phyloP scores from a whole-genome alignment of 2,329 filamentous ascomycete species.

The Arthrobotrys sphaeroides region DNA sequence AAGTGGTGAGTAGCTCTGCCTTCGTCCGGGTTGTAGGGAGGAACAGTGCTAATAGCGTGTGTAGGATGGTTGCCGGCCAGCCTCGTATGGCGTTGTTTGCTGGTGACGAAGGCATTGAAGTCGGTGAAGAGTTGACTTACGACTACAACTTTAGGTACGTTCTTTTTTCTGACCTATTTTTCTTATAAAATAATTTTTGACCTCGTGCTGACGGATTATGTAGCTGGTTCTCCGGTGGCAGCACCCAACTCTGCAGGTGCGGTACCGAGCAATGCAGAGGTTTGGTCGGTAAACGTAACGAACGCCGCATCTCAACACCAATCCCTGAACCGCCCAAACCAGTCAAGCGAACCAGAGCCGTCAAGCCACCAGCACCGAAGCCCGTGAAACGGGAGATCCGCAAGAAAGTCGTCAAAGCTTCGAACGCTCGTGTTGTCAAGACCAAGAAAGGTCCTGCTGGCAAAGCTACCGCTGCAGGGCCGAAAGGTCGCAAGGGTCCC shows the following conservation, averaged over 20 bases:
- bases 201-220: constrained; percentile 35
- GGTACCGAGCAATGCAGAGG: constrained; percentile 71
- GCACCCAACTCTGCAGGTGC: constrained; percentile 72
- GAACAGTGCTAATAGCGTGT: constrained; percentile 15
- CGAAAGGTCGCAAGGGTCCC: constrained; percentile 17
- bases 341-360: constrained; percentile 34
- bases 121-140: constrained; percentile 94
- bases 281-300: constrained; percentile 64
- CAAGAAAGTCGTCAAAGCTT: constrained; percentile 55
- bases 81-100: constrained; percentile 97
- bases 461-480: constrained; percentile 17
- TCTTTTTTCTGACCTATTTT: neutral
- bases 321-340: constrained; percentile 41
- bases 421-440: constrained; percentile 44
- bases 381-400: constrained; percentile 53
- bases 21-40: neutral
- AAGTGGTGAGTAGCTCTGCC: constrained; percentile 69
- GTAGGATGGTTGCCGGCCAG: constrained; percentile 82
- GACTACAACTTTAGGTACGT: constrained; percentile 78
- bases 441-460: constrained; percentile 40
- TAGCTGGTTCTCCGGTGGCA: constrained; percentile 70
- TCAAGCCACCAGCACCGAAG: constrained; percentile 29
- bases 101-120: constrained; percentile 86
- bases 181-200: neutral
- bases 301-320: constrained; percentile 47